Evolutionary conservation across 306 rosid genomes (phyloP), one percentile per base, ranked within the genome.

Genomic region (Ormosia semicastrata): DNA sequence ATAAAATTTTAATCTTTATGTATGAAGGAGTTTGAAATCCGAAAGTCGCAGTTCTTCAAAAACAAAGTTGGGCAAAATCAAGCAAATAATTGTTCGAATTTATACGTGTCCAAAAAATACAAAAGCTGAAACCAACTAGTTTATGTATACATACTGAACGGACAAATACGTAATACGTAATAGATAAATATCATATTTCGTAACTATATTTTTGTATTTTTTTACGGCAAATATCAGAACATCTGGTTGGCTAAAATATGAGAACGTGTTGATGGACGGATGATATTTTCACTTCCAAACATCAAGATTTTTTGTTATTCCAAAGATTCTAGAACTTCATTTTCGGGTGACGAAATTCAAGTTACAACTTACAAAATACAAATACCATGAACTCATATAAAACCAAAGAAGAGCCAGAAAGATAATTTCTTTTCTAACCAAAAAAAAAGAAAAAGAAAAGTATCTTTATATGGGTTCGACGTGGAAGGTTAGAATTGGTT

Each of bases 401-500:
- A 52, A 24, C 43, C 69, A 77, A 53, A 34, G 13, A 43, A 78
- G 64, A 78, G 7, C 13, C 30, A 83, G 11, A 74, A 8, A 71
- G 1, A 18, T 37, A 2, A 13, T 50, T 18, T 60, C 9, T 34
- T 6, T 83, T 33, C 15, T 1, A 4, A n/a, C 3, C 3, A 50
- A 60, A 69, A 58, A 37, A 46, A 30, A 41, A 63, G 14, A 3
- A 36, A 37, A 15, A 9, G 37, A 46, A 30, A 64, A 85, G 82
- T 76, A 91, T 89, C 89, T 81, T 37, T 43, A 36, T 1, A 34
- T 1, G 2, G 4, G 3, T 15, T 32, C 13, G 75, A 89, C 90
- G 96, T 91, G 97, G 88, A 77, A 66, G 53, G 36, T 8, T 15
- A 12, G 46, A 49, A 82, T 50, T 88, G 88, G 93, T 8, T 53